Base-by-base conservation (phyloP, 2,329 filamentous ascomycete species). In the Colletotrichum sp. region DNA sequence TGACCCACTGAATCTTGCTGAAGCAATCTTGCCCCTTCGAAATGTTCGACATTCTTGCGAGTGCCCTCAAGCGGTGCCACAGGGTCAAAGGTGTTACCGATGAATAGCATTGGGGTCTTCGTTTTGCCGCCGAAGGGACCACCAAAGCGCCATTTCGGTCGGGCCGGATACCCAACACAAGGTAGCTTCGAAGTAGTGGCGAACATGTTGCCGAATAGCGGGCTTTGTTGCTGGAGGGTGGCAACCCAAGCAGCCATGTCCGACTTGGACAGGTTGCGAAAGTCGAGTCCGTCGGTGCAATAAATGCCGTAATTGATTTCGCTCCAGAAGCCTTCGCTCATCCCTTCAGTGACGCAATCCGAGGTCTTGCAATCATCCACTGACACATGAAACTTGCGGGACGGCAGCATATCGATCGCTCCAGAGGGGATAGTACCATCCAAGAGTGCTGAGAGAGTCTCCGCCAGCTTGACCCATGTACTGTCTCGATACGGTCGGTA, bases 61-160 rank as follows among this genome's bases (percentile, higher is more conserved):
- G 69, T 67, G 8, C 69, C 69, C 12, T 28, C 13, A 8, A 69
- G 30, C 13, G 71, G 65, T 5, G 71, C 66, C 13, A 64, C 55
- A 4, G 71, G 64, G 22, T 72, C 71, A 16, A 68, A 13, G 2
- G 71, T 68, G 28, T 68, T 72, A 2, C 71, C 71, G n/a, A 68
- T 48, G 11, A 72, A 72, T 22, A 72, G 71, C 13, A 72, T 22
- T 6, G 71, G 64, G 7, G 30, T 32, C 9, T 22, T 68, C 0
- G 71, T 72, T n/a, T 68, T 52, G 12, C 60, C 69, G 4, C 69
- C 60, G 55, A 83, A 85, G 8, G 83, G 83, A 0, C 83, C 83
- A 11, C 77, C 78, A 79, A 87, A 88, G 25, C 82, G 78, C 83
- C 84, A 87, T 66, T 81, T 83, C 6, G 87, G 81, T 3, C 82